A percentile compares a stretch with the other conserved stretches of the same genome.
Evolutionary conservation across 2,329 filamentous ascomycete species (phyloP).

Genomic region (Penicillium frequentans): DNA sequence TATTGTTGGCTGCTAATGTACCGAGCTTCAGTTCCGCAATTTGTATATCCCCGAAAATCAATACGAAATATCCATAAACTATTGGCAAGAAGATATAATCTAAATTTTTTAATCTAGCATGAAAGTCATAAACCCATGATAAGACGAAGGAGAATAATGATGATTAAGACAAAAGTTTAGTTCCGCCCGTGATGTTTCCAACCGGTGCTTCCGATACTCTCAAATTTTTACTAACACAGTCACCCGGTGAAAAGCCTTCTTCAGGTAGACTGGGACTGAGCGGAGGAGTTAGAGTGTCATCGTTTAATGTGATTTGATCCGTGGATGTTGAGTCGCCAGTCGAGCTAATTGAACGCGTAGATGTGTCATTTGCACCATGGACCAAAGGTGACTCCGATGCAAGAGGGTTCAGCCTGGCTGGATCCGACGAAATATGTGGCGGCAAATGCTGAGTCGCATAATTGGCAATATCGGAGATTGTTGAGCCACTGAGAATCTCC

Average conservation of each 20-base stretch:
- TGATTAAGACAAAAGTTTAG: not conserved
- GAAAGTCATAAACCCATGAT: not conserved
- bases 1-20: too few relatives aligned
- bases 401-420: not conserved
- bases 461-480: not conserved
- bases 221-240: not conserved
- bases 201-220: not conserved
- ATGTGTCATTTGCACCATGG: not conserved
- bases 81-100: too few relatives aligned
- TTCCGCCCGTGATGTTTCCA: not conserved
- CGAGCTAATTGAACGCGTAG: not conserved
- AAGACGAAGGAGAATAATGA: not conserved
- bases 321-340: not conserved
- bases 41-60: too few relatives aligned
- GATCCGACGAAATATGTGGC: not conserved
- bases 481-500: not conserved
- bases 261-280: not conserved
- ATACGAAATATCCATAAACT: too few relatives aligned
- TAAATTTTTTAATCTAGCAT: not conserved
- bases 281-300: not conserved
- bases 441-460: not conserved
- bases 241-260: not conserved
- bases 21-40: too few relatives aligned
- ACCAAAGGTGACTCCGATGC: not conserved
- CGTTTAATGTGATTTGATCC: not conserved